Percentiles rank a stretch among this genome's conserved stretches.
phyloP scores from a whole-genome alignment of 164 flowering plant species.

The Kingdonia uniflora region DNA sequence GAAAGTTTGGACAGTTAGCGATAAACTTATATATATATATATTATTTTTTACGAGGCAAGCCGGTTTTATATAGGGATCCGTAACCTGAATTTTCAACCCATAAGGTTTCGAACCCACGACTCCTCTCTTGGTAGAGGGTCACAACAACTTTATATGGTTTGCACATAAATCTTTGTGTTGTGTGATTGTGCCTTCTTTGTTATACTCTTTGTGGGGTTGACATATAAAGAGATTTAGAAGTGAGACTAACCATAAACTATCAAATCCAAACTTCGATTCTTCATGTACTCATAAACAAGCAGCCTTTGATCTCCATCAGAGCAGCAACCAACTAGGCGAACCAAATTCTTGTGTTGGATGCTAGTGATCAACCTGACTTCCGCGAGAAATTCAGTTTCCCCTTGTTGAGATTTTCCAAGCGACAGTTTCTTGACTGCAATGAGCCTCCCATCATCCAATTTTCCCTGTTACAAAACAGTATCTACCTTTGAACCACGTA shows the following conservation, averaged over 20 bases:
- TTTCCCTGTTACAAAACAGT: constrained; percentile 32
- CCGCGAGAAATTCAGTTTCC: constrained; percentile 60
- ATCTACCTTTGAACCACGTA: background rate
- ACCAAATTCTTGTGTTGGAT: constrained; percentile 76
- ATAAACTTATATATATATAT: too few relatives aligned
- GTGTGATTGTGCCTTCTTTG: too few relatives aligned
- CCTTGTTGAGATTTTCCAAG: constrained; percentile 60
- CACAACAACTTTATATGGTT: too few relatives aligned
- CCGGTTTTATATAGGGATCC: too few relatives aligned
- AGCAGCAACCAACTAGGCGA: constrained; percentile 70
- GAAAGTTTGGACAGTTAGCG: too few relatives aligned
- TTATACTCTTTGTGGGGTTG: too few relatives aligned
- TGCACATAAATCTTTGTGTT: too few relatives aligned
- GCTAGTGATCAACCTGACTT: constrained; percentile 62
- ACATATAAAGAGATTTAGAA: background rate
- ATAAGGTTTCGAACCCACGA: too few relatives aligned
- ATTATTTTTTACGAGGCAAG: too few relatives aligned
- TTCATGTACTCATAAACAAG: constrained; percentile 70
- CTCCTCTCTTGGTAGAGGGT: too few relatives aligned
- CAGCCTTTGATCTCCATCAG: constrained; percentile 50
- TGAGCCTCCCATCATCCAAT: constrained; percentile 40
- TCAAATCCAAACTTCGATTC: constrained; percentile 54
- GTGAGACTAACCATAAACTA: constrained; percentile 39
- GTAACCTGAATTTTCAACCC: too few relatives aligned
- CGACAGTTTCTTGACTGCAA: constrained; percentile 54